Evolutionary conservation across 2,329 filamentous ascomycete genomes (phyloP).

Genomic region (Ambrosiella xylebori): DNA sequence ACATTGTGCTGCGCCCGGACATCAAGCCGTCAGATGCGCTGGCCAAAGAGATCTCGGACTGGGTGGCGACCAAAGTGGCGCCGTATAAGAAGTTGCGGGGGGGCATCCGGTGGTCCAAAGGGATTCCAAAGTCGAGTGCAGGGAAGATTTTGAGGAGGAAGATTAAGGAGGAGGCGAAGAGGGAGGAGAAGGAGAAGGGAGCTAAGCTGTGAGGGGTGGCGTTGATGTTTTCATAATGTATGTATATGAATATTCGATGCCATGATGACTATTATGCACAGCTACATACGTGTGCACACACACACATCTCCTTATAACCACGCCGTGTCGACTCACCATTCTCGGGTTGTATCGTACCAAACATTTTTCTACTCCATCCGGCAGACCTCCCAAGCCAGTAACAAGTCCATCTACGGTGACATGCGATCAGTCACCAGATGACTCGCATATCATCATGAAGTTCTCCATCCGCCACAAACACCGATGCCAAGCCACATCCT

Average conservation of each 20-base stretch:
- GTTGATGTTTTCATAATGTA: background rate
- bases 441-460: too few species aligned
- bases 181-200: background rate
- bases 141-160: conserved; percentile 33
- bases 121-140: conserved; percentile 51
- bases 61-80: conserved; percentile 40
- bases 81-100: conserved; percentile 53
- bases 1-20: conserved; percentile 23
- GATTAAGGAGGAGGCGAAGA: conserved; percentile 28
- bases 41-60: conserved; percentile 21
- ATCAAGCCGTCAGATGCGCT: conserved; percentile 20
- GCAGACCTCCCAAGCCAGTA: too few species aligned
- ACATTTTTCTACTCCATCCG: too few species aligned
- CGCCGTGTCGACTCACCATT: too few species aligned
- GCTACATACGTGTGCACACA: too few species aligned
- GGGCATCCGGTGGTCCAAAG: conserved; percentile 49
- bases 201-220: background rate
- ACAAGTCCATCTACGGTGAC: too few species aligned
- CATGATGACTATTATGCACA: too few species aligned
- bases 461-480: too few species aligned
- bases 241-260: background rate
- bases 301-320: too few species aligned
- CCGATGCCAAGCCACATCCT: too few species aligned
- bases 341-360: too few species aligned
- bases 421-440: too few species aligned